Evolutionary conservation across 768 basidiomycete species (phyloP), one percentile per base, ranked within the genome.

Genomic region (Collybia sordida): DNA sequence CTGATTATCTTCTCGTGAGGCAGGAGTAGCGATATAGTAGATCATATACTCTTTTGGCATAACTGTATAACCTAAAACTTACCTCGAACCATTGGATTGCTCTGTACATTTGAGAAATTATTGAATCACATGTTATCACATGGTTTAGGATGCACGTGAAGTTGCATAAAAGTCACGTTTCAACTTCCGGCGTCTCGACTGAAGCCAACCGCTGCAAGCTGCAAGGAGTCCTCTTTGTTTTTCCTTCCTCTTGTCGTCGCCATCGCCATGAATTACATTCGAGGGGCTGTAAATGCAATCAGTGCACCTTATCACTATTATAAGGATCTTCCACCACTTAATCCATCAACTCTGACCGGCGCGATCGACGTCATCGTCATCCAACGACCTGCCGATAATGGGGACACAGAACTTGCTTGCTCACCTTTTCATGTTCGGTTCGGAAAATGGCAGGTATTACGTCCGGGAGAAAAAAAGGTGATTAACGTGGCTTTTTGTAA

Each of bases 311-410:
- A 91, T 65, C 88, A 90, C 53, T 93, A 93, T 73, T 93, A 93
- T 78, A 89, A 85, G 67, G 90, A 91, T 50, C 71, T 85, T n/a
- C 78, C 81, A 2, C 81, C 81, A 36, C 90, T 97, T 55, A 99
- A 99, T 60, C 94, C 97, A 0, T 87, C 96, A 0, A 99, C 97
- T 0, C 82, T 99, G 50, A 97, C 95, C 3, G 96, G 97, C 39
- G 97, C 97, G 38, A 97, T 98, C 79, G 96, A 99, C 78, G 92
- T 99, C 69, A 94, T 99, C 61, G 96, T 98, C 57, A 83, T 99
- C 41, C 83, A 87, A 54, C 82, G 87, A 41, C 84, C 82, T 19
- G 72, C 80, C n/a, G 74, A 77, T 56, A 72, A 78, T 55, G 83
- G 86, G 47, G 79, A 75, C 40, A 75, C 74, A 24, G 86, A 86